Conservation (phyloP, 768 basidiomycete species). For the Phallus indusiatus region DNA sequence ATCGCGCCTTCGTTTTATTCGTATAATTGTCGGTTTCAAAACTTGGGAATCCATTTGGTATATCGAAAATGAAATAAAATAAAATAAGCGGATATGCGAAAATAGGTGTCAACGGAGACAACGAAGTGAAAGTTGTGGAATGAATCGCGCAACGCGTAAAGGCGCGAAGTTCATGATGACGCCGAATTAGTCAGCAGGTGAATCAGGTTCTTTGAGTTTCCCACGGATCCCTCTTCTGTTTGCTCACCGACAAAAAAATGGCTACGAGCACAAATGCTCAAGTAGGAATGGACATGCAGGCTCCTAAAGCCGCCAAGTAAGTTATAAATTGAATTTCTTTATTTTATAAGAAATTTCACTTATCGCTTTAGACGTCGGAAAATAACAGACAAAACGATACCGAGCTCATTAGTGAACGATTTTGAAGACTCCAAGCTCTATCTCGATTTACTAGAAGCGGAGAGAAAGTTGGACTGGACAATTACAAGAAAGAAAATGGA, state of each 20-base stretch:
- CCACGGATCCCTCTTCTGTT: too few relatives aligned
- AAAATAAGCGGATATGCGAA: not conserved
- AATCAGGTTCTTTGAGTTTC: too few relatives aligned
- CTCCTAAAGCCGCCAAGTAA: slow-evolving; percentile 28
- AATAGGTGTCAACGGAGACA: not conserved
- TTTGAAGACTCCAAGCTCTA: slow-evolving; percentile 85
- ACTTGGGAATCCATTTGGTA: slow-evolving; percentile 8
- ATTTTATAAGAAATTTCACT: not conserved
- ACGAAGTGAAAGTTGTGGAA: too few relatives aligned
- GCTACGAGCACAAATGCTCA: too few relatives aligned
- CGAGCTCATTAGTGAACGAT: slow-evolving; percentile 65
- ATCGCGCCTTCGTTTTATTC: slow-evolving; percentile 75
- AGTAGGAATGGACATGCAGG: slow-evolving; percentile 10
- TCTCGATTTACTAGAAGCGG: slow-evolving; percentile 77
- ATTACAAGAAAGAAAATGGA: slow-evolving; percentile 85
- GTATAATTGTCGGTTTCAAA: slow-evolving; percentile 58
- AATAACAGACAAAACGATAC: slow-evolving; percentile 69
- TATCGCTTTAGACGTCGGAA: slow-evolving; percentile 51
- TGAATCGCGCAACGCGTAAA: too few relatives aligned
- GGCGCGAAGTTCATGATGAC: too few relatives aligned
- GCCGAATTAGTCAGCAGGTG: too few relatives aligned
- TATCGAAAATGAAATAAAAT: not conserved
- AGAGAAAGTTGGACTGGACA: slow-evolving; percentile 91
- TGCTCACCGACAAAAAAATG: too few relatives aligned
- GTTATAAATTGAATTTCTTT: not conserved